phyloP scores from a whole-genome alignment of 331 rosid genomes.

The Spiraea crenata region DNA sequence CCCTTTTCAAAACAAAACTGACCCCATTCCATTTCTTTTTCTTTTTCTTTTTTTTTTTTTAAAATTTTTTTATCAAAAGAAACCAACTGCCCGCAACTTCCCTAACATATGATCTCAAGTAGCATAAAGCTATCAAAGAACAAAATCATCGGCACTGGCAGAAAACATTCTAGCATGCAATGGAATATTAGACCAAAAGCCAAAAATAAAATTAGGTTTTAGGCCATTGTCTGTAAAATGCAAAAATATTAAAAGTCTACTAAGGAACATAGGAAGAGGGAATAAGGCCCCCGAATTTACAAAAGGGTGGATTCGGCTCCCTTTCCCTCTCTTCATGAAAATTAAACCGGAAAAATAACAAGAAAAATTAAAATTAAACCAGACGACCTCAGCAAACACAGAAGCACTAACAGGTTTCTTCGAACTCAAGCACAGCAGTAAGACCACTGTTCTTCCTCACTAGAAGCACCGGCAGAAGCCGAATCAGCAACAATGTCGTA shows the following conservation, averaged over 20 bases:
- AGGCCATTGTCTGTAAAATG: background rate
- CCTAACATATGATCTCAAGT: slow-evolving; percentile 30
- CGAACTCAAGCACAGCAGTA: slow-evolving; percentile 56
- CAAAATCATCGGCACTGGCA: background rate
- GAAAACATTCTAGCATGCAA: background rate
- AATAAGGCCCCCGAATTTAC: slow-evolving; percentile 44
- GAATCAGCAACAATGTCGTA: slow-evolving; percentile 40
- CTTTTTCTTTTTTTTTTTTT: too few species aligned
- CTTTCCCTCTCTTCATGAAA: slow-evolving; percentile 21
- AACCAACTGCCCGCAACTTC: slow-evolving; percentile 3
- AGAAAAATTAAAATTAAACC: slow-evolving; percentile 2
- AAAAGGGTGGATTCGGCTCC: slow-evolving; percentile 42
- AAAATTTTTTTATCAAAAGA: background rate
- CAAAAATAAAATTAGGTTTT: background rate
- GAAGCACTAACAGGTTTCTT: slow-evolving; percentile 19
- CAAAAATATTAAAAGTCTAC: slow-evolving; percentile 24
- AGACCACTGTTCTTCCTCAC: slow-evolving; percentile 74
- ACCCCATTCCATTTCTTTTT: background rate
- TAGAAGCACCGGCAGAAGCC: slow-evolving; percentile 4
- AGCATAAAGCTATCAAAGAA: background rate
- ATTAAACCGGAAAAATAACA: background rate
- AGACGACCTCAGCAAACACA: slow-evolving; percentile 33
- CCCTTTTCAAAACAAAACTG: slow-evolving; percentile 15
- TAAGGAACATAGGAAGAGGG: slow-evolving; percentile 29
- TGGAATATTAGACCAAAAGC: background rate